Conservation (phyloP, 2,329 filamentous ascomycete species). For the Paecilomyces formosus region DNA sequence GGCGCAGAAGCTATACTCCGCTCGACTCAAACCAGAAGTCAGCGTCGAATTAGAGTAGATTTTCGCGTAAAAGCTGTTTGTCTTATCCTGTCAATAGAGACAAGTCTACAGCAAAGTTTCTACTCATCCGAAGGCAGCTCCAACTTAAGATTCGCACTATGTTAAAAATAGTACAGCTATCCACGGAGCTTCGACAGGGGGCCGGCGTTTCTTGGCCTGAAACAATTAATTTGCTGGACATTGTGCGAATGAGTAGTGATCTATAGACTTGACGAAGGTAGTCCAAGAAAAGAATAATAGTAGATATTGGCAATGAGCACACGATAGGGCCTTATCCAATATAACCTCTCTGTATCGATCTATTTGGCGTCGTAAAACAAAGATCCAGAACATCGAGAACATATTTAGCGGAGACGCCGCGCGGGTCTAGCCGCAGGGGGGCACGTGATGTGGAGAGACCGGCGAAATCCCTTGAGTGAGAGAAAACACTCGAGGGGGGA, state of each 20-base stretch:
- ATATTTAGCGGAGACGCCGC: background rate
- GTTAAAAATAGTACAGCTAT: background rate
- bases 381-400: background rate
- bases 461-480: background rate
- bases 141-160: background rate
- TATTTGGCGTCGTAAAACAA: background rate
- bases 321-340: too few species aligned
- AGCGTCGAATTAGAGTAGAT: too few species aligned
- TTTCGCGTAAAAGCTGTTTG: background rate
- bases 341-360: background rate
- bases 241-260: background rate
- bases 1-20: too few species aligned
- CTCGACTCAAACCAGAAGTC: background rate
- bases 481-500: background rate
- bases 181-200: background rate
- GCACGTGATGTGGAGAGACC: background rate
- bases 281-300: too few species aligned
- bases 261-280: too few species aligned
- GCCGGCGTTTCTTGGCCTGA: background rate
- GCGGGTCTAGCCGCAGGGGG: background rate
- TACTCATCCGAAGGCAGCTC: background rate
- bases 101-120: background rate
- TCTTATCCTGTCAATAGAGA: background rate
- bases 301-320: too few species aligned
- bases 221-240: background rate